Percentiles rank a stretch among this genome's conserved stretches.
Evolutionary conservation across 352 stramenopile genomes (phyloP).

Genomic region (Globisporangium megalacanthum): DNA sequence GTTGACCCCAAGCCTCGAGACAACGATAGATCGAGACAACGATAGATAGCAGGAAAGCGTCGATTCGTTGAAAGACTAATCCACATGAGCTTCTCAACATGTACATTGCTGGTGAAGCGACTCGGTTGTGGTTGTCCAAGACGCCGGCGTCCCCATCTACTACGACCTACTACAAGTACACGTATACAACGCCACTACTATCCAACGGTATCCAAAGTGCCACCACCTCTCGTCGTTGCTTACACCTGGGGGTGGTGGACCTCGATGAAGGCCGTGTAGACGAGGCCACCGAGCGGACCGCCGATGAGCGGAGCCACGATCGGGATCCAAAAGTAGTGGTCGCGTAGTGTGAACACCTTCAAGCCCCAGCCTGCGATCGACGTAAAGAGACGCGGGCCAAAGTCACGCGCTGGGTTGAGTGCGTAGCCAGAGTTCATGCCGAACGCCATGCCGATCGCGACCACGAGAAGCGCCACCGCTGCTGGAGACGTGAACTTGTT

Average conservation of each 20-base stretch:
- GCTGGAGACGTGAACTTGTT: slow-evolving; percentile 32
- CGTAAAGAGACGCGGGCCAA: slow-evolving; percentile 39
- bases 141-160: no score
- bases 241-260: slow-evolving; percentile 29
- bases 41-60: no score
- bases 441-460: slow-evolving; percentile 55
- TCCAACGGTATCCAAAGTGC: no score
- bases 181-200: no score
- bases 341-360: slow-evolving; percentile 31
- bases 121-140: no score
- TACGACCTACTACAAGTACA: no score
- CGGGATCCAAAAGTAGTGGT: slow-evolving; percentile 59
- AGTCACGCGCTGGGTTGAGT: slow-evolving; percentile 56
- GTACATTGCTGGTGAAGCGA: no score
- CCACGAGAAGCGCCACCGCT: slow-evolving; percentile 40
- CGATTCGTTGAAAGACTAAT: no score
- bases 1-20: no score
- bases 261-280: slow-evolving; percentile 29
- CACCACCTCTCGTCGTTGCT: background rate
- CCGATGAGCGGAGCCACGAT: slow-evolving; percentile 38
- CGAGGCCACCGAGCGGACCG: slow-evolving; percentile 23
- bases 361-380: slow-evolving; percentile 35
- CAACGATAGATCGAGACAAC: no score
- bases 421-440: slow-evolving; percentile 65
- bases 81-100: no score